phyloP scores from a whole-genome alignment of 495 filamentous ascomycete genomes.

The Amniculicola lignicola region DNA sequence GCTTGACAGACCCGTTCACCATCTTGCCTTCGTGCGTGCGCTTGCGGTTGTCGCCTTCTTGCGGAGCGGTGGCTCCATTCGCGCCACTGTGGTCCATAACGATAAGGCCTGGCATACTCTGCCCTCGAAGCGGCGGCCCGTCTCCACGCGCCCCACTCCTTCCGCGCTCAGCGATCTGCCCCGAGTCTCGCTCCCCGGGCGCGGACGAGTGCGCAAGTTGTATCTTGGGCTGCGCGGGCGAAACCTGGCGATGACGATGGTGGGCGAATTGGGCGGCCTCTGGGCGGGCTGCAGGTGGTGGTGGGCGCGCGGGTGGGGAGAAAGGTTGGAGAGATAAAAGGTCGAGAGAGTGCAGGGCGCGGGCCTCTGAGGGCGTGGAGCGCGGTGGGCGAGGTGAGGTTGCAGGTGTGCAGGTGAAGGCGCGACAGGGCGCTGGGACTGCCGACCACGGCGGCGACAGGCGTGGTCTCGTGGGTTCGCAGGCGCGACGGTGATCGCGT shows the following conservation, averaged over 20 bases:
- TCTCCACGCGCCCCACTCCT: conserved; percentile 26
- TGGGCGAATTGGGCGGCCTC: background rate
- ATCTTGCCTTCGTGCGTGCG: conserved; percentile 20
- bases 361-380: background rate
- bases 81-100: conserved; percentile 39
- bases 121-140: conserved; percentile 15
- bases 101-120: conserved; percentile 42
- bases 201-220: conserved; percentile 12
- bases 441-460: no score
- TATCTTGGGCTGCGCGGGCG: conserved; percentile 14
- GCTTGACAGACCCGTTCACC: conserved; percentile 24
- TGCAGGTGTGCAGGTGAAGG: background rate
- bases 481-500: no score
- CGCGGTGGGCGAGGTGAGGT: background rate
- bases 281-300: background rate
- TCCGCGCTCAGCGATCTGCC: conserved; percentile 23
- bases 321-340: background rate
- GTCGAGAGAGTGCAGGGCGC: background rate
- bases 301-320: background rate
- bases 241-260: background rate
- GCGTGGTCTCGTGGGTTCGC: no score
- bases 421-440: background rate
- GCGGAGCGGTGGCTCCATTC: conserved; percentile 22
- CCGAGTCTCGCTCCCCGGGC: conserved; percentile 17
- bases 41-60: conserved; percentile 24